Evolutionary conservation across 805 yeast genomes (phyloP).

Genomic region (Candida ulmi): DNA sequence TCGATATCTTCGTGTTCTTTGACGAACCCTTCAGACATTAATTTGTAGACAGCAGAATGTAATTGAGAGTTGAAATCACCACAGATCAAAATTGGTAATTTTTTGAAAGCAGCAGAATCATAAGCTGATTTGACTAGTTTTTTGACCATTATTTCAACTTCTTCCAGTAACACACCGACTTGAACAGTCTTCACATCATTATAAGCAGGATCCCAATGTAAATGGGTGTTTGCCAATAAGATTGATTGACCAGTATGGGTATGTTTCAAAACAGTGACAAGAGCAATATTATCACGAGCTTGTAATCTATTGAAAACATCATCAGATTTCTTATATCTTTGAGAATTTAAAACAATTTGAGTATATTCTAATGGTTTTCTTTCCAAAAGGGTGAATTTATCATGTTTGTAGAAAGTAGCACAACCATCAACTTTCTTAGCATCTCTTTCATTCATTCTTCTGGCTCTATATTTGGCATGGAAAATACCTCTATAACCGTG

Average conservation of each 20-base stretch:
- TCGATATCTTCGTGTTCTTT: conserved; percentile 73
- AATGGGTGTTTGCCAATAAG: conserved; percentile 82
- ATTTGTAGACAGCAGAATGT: conserved; percentile 88
- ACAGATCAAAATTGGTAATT: conserved; percentile 75
- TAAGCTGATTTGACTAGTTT: conserved; percentile 26
- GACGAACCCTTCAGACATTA: conserved; percentile 78
- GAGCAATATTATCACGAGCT: conserved; percentile 91
- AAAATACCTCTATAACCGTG: conserved; percentile 78
- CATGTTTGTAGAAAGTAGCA: conserved; percentile 79
- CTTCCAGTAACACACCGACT: conserved; percentile 87
- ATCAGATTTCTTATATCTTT: conserved; percentile 85
- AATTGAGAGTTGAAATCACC: conserved; percentile 93
- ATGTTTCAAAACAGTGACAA: conserved; percentile 71
- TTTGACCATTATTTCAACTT: conserved; percentile 62
- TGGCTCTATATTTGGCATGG: conserved; percentile 86
- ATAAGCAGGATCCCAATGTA: conserved; percentile 97
- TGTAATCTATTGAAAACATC: conserved; percentile 94
- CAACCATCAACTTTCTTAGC: conserved; percentile 96
- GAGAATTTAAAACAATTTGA: conserved; percentile 71
- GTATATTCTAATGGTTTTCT: conserved; percentile 79
- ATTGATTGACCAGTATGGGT: conserved; percentile 63
- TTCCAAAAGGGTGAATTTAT: conserved; percentile 64
- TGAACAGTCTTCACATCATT: conserved; percentile 96
- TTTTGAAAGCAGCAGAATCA: conserved; percentile 40
- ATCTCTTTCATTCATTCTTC: conserved; percentile 77